phyloP scores from a whole-genome alignment of 441 rosid genomes.

The Hura crepitans region DNA sequence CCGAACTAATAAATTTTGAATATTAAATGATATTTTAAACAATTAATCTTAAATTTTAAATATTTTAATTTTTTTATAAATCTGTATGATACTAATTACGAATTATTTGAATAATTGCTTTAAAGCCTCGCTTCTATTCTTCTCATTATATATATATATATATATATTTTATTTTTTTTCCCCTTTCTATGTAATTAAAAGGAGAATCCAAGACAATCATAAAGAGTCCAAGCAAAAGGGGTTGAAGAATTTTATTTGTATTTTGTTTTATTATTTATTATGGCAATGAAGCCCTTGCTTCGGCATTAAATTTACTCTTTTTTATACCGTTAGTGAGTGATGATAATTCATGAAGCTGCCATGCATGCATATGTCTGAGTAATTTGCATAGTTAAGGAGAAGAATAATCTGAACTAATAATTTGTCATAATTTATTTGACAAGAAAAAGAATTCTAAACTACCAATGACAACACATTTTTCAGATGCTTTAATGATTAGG shows the following conservation, averaged over 20 bases:
- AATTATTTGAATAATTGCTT: no score
- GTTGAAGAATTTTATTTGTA: conserved; percentile 21
- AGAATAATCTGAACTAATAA: conserved; percentile 15
- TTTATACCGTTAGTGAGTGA: no score
- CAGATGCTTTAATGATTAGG: conserved; percentile 39
- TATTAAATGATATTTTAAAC: no score
- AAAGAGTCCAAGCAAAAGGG: conserved; percentile 38
- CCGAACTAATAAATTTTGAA: no score
- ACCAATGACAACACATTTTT: conserved; percentile 29
- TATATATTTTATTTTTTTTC: background rate
- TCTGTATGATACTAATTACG: no score
- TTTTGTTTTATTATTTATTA: conserved; percentile 5
- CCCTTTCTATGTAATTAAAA: conserved; percentile 5
- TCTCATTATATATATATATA: background rate
- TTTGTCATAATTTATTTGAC: conserved; percentile 31
- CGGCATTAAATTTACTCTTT: background rate
- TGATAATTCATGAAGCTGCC: no score
- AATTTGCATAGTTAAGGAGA: background rate
- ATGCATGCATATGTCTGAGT: background rate
- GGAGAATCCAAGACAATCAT: conserved; percentile 45
- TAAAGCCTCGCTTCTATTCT: conserved; percentile 15
- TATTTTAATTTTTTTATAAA: no score
- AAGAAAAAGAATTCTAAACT: conserved; percentile 25
- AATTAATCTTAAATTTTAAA: no score
- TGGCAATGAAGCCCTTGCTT: background rate